Percentiles rank a stretch among this genome's conserved stretches.
These are phyloP conservation scores for Shiraia sp. DNA, from an alignment of 2,329 filamentous ascomycete species.

Conservation along the genomic window DNA sequence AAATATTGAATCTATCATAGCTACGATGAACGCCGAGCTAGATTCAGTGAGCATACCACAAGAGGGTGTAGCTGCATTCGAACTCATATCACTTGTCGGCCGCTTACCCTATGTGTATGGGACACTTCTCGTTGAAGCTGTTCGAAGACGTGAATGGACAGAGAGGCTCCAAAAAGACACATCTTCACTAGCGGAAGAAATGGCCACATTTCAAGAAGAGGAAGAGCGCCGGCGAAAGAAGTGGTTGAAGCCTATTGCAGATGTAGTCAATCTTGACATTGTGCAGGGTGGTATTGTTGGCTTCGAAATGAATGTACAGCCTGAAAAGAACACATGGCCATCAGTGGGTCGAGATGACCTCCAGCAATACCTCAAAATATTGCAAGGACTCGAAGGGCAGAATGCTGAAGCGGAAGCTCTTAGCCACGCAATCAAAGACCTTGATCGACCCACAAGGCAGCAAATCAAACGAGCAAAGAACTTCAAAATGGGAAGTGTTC, in stretches of 20 bases:
- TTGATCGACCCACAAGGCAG: slow-evolving; percentile 81
- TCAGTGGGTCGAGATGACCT: slow-evolving; percentile 74
- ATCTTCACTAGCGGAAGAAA: slow-evolving; percentile 84
- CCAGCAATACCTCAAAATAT: slow-evolving; percentile 68
- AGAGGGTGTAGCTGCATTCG: slow-evolving; percentile 78
- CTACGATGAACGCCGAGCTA: slow-evolving; percentile 72
- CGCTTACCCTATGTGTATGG: slow-evolving; percentile 89
- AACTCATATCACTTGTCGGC: slow-evolving; percentile 77
- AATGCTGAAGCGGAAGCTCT: slow-evolving; percentile 71
- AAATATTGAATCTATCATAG: slow-evolving; percentile 74
- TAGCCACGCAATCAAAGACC: slow-evolving; percentile 73
- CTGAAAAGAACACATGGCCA: slow-evolving; percentile 82
- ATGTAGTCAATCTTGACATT: slow-evolving; percentile 68
- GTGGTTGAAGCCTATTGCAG: slow-evolving; percentile 85
- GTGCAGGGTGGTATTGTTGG: slow-evolving; percentile 72
- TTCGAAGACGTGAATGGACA: slow-evolving; percentile 84
- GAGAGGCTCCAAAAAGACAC: slow-evolving; percentile 90
- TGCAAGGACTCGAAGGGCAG: slow-evolving; percentile 69
- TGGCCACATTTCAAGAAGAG: slow-evolving; percentile 89
- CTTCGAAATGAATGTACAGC: slow-evolving; percentile 82
- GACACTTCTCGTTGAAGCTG: slow-evolving; percentile 81
- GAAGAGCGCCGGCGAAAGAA: slow-evolving; percentile 85
- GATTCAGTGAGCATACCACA: slow-evolving; percentile 71
- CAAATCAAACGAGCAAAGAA: slow-evolving; percentile 86
- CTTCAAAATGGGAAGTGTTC: slow-evolving; percentile 95